Conservation (phyloP, 1,139 yeast species). For the Geotrichum histeridarum region DNA sequence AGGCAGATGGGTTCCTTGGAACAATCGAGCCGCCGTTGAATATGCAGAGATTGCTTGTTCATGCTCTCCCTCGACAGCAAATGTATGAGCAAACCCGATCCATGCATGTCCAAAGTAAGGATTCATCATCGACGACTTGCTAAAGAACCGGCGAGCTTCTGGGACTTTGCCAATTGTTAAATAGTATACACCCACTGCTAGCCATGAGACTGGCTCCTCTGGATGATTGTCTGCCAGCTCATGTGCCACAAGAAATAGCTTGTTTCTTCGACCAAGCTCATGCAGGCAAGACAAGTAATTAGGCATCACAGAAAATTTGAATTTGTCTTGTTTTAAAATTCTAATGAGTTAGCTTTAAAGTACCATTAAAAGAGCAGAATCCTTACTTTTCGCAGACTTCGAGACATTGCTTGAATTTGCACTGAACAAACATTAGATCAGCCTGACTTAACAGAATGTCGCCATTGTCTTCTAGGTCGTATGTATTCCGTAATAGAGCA, state of each 20-base stretch:
- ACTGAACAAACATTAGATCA: slow-evolving; percentile 67
- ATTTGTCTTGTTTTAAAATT: slow-evolving; percentile 55
- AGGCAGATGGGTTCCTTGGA: slow-evolving; percentile 93
- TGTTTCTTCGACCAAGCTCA: slow-evolving; percentile 79
- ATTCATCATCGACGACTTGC: slow-evolving; percentile 81
- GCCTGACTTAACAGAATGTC: slow-evolving; percentile 70
- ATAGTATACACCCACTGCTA: slow-evolving; percentile 88
- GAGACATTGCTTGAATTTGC: slow-evolving; percentile 74
- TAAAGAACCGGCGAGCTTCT: slow-evolving; percentile 83
- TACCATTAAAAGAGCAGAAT: slow-evolving; percentile 23
- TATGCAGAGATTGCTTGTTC: slow-evolving; percentile 98
- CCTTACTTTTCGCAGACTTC: slow-evolving; percentile 59
- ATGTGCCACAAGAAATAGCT: slow-evolving; percentile 75
- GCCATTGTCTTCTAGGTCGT: slow-evolving; percentile 59
- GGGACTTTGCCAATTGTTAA: slow-evolving; percentile 64
- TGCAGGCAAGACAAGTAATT: slow-evolving; percentile 77
- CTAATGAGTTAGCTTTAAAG: slow-evolving; percentile 13
- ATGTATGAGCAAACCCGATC: slow-evolving; percentile 98
- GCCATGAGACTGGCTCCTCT: slow-evolving; percentile 79
- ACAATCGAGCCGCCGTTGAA: slow-evolving; percentile 88
- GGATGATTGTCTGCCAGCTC: slow-evolving; percentile 85
- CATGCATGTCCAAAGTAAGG: slow-evolving; percentile 95
- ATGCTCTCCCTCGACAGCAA: slow-evolving; percentile 96
- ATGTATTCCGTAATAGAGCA: slow-evolving; percentile 60
- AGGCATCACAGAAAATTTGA: slow-evolving; percentile 66